Base-by-base conservation (phyloP, 2,329 filamentous ascomycete genomes). In the Colletotrichum horii region DNA sequence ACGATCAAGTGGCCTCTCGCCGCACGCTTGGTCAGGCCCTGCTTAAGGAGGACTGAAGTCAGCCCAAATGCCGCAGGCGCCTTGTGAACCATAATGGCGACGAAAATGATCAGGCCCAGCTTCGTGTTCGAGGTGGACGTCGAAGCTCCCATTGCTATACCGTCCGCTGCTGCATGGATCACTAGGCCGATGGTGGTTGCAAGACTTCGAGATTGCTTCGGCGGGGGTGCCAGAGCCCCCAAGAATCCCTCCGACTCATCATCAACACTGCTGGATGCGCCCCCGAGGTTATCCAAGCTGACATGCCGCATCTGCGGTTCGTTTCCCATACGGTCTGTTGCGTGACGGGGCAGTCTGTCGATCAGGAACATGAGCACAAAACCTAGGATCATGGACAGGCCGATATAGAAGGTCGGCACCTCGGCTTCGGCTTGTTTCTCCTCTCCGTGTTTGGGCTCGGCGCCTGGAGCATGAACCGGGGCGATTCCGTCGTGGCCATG, bases 281-380 rank as follows among this genome's bases (percentile, higher is more conserved):
- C 86, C 30, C 91, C 93, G 32, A 98, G 89, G 79, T 96, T 95
- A 79, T 97, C 95, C 58, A 98, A 89, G 72, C 95, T 97, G 80
- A 98, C 97, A 81, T 98, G 95, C 78, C 96, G 93, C 19, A 93
- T 94, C 68, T 92, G 89, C 16, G 93, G 92, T 48, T 90, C 89
- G 24, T 90, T 87, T 80, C 93, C 92, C 48, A 94, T 86, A 55
- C 90, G 89, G 24, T 94, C 89, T 2, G 91, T 90, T 8, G 93
- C 92, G 82, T 96, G 94, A 55, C 92, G 92, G 9, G 96, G 95
- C 11, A 98, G 85, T 67, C 95, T 93, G 84, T 99, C 96, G 81
- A 99, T 94, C 26, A 99, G 90, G 82, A 98, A 98, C 97, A 99
- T 99, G 78, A 98, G 90, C 73, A 98, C 92, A 84, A 98, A 99